phyloP scores from a whole-genome alignment of 352 stramenopile genomes.

The Globisporangium spiculum region DNA sequence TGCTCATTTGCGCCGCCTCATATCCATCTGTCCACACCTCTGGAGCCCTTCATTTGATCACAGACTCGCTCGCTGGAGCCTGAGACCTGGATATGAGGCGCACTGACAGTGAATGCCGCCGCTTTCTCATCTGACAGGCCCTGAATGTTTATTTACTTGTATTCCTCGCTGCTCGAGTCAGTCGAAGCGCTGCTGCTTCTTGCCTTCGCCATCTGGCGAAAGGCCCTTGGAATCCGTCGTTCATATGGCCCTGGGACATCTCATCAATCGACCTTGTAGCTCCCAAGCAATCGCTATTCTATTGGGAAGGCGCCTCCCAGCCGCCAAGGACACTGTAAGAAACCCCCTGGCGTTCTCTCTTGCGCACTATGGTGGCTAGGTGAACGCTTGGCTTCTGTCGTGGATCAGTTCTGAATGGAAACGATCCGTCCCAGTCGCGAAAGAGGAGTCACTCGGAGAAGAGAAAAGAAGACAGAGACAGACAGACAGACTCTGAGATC shows the following conservation, averaged over 20 bases:
- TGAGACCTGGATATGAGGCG: background rate
- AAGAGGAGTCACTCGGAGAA: background rate
- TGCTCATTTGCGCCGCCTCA: too few relatives aligned
- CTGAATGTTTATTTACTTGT: background rate
- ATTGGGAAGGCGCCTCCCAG: background rate
- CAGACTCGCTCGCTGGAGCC: background rate
- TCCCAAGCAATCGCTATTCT: background rate
- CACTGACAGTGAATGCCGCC: background rate
- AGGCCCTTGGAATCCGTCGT: background rate
- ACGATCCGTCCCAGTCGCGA: background rate
- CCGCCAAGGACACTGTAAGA: background rate
- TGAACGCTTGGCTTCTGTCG: background rate
- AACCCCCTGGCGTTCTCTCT: background rate
- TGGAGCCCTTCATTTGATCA: background rate
- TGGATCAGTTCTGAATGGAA: background rate
- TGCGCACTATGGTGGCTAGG: background rate
- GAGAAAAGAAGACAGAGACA: background rate
- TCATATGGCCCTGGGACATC: conserved; percentile 2
- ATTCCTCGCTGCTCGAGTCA: background rate
- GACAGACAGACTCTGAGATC: background rate
- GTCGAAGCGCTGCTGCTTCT: background rate
- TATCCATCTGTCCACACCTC: too few relatives aligned
- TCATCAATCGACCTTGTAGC: background rate
- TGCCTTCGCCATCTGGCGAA: background rate
- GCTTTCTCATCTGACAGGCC: background rate